Percentiles rank a stretch among this genome's conserved stretches.
Conservation (phyloP, 2,329 filamentous ascomycete genomes). For the Alternaria sp. region DNA sequence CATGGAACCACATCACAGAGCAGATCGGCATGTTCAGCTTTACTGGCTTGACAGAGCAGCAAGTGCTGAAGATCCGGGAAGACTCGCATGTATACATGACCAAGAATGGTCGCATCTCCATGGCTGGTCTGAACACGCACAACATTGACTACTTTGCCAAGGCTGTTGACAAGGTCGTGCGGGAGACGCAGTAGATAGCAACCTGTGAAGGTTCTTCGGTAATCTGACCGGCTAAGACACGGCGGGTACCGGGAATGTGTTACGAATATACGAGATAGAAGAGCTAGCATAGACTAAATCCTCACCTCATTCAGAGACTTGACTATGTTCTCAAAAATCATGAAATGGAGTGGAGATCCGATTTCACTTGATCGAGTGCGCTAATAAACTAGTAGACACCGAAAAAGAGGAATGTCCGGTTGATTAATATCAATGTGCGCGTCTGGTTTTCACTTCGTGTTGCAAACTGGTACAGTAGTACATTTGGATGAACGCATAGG, state of each 20-base stretch:
- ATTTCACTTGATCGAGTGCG: neutral
- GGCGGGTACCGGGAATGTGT: neutral
- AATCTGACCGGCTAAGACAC: neutral
- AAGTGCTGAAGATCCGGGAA: conserved; percentile 74
- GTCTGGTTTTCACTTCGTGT: neutral
- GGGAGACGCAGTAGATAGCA: conserved; percentile 55
- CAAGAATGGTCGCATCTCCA: conserved; percentile 97
- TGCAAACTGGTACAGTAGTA: neutral
- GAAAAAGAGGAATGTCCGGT: neutral
- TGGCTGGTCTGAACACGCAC: conserved; percentile 93
- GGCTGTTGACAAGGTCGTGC: conserved; percentile 85
- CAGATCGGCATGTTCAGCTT: conserved; percentile 99
- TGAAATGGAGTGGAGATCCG: neutral
- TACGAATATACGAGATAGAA: neutral
- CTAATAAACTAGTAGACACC: neutral
- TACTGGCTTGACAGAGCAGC: conserved; percentile 77
- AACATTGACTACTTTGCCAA: conserved; percentile 95
- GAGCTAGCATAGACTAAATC: neutral
- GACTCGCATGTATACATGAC: conserved; percentile 87
- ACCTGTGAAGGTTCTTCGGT: neutral
- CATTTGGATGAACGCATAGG: neutral
- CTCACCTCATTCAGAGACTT: neutral
- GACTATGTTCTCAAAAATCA: neutral
- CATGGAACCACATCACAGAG: conserved; percentile 96
- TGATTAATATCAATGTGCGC: neutral